Percentiles rank a stretch among this genome's conserved stretches.
phyloP scores from a whole-genome alignment of 352 stramenopile genomes.

The Phytophthora megakarya region DNA sequence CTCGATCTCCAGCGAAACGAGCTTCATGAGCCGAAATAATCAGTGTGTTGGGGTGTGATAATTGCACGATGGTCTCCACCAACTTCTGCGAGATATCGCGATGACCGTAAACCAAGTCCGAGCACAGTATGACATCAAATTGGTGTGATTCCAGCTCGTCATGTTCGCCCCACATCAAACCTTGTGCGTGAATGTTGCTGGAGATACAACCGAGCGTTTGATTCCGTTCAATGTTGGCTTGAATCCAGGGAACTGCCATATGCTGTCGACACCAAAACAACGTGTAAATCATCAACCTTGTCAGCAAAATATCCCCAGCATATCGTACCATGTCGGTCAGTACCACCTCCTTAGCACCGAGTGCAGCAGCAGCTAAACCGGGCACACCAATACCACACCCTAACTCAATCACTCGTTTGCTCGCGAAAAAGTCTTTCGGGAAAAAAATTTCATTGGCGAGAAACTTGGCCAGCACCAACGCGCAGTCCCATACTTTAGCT shows the following conservation, averaged over 20 bases:
- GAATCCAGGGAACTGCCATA: constrained; percentile 53
- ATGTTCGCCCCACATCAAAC: constrained; percentile 53
- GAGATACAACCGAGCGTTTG: constrained; percentile 30
- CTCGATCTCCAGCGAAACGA: constrained; percentile 57
- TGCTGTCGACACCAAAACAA: constrained; percentile 28
- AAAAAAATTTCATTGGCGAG: constrained; percentile 44
- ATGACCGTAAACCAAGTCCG: constrained; percentile 62
- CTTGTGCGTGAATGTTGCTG: constrained; percentile 22
- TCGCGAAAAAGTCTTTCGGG: constrained; percentile 42
- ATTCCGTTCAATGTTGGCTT: constrained; percentile 57
- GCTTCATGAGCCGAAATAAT: constrained; percentile 58
- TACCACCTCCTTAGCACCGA: constrained; percentile 48
- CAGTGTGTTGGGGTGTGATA: constrained; percentile 43
- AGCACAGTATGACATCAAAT: constrained; percentile 65
- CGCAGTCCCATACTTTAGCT: constrained; percentile 66
- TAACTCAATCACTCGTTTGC: constrained; percentile 61
- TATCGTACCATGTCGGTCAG: constrained; percentile 54
- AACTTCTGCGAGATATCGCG: constrained; percentile 46
- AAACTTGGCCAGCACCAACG: constrained; percentile 60
- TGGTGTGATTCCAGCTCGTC: constrained; percentile 11
- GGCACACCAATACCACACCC: constrained; percentile 64
- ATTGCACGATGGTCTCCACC: constrained; percentile 44
- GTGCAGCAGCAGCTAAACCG: constrained; percentile 45
- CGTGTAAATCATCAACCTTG: not conserved
- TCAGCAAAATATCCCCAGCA: not conserved